Evolutionary conservation across 2,329 filamentous ascomycete species (phyloP).

Genomic region (Lasiodiplodia sp.): DNA sequence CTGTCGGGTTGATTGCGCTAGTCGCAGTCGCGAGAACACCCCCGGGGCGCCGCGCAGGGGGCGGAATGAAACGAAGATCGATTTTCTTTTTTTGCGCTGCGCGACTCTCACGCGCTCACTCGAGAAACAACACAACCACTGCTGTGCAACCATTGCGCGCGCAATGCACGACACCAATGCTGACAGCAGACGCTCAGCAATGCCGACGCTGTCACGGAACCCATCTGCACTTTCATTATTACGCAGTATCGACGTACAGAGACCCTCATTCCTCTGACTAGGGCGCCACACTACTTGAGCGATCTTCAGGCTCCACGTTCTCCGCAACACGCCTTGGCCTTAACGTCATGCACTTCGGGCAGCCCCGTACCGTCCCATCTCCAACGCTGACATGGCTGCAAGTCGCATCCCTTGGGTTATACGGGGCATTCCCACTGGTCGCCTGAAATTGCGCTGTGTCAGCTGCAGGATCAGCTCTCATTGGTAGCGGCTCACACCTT

Average conservation of each 20-base stretch:
- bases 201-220: not conserved
- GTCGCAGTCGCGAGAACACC: not conserved
- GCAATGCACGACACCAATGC: not conserved
- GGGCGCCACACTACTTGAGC: not conserved
- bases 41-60: not conserved
- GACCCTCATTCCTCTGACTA: not conserved
- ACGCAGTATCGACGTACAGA: not conserved
- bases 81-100: not conserved
- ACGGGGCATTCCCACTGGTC: too few relatives aligned
- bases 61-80: not conserved
- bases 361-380: not conserved
- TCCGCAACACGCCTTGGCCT: slow-evolving; percentile 11
- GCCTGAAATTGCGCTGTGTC: not conserved
- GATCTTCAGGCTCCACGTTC: slow-evolving; percentile 16
- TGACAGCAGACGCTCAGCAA: not conserved
- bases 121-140: not conserved
- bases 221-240: not conserved
- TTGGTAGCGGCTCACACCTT: not conserved
- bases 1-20: slow-evolving; percentile 9
- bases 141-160: not conserved
- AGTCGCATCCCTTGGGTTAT: not conserved
- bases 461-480: not conserved
- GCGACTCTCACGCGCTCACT: not conserved
- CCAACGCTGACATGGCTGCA: not conserved
- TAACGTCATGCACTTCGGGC: not conserved